Percentiles rank a stretch among this genome's conserved stretches.
Evolutionary conservation across 495 filamentous ascomycete species (phyloP).

Genomic region (Glarea lozoyensis): DNA sequence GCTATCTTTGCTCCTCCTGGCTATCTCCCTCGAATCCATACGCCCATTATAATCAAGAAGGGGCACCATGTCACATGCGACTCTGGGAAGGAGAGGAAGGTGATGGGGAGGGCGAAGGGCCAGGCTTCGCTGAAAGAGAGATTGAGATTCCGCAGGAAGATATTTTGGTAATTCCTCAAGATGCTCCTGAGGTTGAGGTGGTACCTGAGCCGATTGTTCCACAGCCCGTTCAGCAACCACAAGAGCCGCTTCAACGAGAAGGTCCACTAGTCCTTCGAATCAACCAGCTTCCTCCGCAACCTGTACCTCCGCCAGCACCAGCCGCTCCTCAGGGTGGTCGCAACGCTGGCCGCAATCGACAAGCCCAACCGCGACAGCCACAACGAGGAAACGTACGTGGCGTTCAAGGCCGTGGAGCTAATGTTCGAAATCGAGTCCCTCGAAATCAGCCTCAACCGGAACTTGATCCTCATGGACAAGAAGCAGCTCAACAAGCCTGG

Average conservation of each 20-base stretch:
- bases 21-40: constrained; percentile 77
- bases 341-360: constrained; percentile 6
- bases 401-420: not conserved
- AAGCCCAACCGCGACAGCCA: not conserved
- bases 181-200: not conserved
- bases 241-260: constrained; percentile 29
- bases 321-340: not conserved
- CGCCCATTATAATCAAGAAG: constrained; percentile 68
- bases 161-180: constrained; percentile 7
- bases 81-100: constrained; percentile 86
- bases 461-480: not conserved
- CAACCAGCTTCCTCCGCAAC: constrained; percentile 19
- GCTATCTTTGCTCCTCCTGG: constrained; percentile 88
- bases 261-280: constrained; percentile 46
- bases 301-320: constrained; percentile 3
- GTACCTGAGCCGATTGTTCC: not conserved
- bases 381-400: not conserved
- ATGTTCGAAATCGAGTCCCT: not conserved
- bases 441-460: not conserved
- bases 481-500: constrained; percentile 36
- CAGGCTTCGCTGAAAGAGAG: constrained; percentile 39
- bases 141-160: constrained; percentile 5
- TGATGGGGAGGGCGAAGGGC: constrained; percentile 56
- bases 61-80: constrained; percentile 65
- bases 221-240: too few species aligned